These are phyloP conservation scores for Talaromyces nanjingensis DNA, from an alignment of 495 filamentous ascomycete genomes.

Conservation along the genomic window DNA sequence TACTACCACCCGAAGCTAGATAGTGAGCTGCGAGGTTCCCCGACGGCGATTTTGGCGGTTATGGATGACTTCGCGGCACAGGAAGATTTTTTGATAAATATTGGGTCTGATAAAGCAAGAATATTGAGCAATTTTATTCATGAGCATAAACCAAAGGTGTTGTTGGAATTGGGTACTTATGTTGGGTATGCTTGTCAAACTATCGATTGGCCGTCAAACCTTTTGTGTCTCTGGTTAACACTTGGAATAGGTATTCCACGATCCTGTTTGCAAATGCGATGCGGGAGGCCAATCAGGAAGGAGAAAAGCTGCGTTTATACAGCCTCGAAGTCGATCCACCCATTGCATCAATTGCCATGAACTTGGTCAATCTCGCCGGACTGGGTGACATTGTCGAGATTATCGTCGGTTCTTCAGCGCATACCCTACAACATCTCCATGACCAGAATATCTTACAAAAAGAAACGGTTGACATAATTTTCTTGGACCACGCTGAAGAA, in stretches of 20 bases:
- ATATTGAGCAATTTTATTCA: constrained; percentile 52
- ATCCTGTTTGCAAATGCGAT: constrained; percentile 58
- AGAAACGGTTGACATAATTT: constrained; percentile 11
- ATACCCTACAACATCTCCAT: constrained; percentile 4
- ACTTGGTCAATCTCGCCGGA: constrained; percentile 58
- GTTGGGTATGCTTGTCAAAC: constrained; percentile 44
- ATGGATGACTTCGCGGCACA: constrained; percentile 62
- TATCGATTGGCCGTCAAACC: too few relatives aligned
- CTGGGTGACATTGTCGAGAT: constrained; percentile 59
- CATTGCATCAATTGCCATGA: constrained; percentile 56
- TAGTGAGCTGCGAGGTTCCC: constrained; percentile 50
- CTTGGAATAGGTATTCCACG: constrained; percentile 47
- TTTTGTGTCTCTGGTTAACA: too few relatives aligned
- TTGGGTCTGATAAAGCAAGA: constrained; percentile 58
- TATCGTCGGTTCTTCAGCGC: constrained; percentile 45
- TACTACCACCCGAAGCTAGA: constrained; percentile 44
- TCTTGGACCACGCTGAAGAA: constrained; percentile 16
- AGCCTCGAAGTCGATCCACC: constrained; percentile 59
- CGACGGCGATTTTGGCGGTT: constrained; percentile 44
- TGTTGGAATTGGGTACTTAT: constrained; percentile 67
- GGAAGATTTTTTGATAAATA: constrained; percentile 67
- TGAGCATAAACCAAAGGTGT: constrained; percentile 46
- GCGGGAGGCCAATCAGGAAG: constrained; percentile 41
- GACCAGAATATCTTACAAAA: not conserved
- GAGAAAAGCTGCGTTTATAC: constrained; percentile 34